Base-by-base conservation (phyloP, 306 rosid genomes). In the Pueraria montana region DNA sequence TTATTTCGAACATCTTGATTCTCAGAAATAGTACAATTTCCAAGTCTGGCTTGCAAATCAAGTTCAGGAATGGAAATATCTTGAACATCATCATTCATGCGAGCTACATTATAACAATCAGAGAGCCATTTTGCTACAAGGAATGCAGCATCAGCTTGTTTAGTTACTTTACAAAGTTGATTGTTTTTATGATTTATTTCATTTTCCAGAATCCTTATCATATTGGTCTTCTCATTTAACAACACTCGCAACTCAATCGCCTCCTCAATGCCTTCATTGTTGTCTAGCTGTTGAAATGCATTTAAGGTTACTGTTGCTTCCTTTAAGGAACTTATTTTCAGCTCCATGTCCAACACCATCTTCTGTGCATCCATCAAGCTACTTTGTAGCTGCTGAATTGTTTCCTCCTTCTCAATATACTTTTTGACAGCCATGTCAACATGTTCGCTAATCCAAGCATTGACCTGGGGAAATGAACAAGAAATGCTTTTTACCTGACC, bases 341-440 rank as follows among this genome's bases (percentile, higher is more conserved):
- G 74, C 86, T 86, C 94, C 99, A 93, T 85, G 64, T 91, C 98
- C 80, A 62, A 46, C 58, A 89, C 87, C 93, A 88, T 84, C 40
- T 73, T 87, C 48, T 84, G 98, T 43, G 98, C 97, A 80, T 91
- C 91, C 88, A 92, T 91, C 94, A 93, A 88, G 86, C 93, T 92
- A 82, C 86, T 84, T 64, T 90, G 87, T 49, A 96, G 88, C 52
- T 88, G 84, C 78, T 83, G 86, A 87, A 96, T 90, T 82, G 91
- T 89, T 90, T 93, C 97, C 87, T 96, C 98, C 89, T 93, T 96
- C 87, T 91, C 94, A 75, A 91, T 63, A 77, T 83, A 91, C 82
- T 88, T 82, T 83, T 77, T 82, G 84, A 93, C 95, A 84, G 99
- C 96, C 89, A 84, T 74, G 82, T 86, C 85, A 58, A 96, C 89